Evolutionary conservation across 2,329 filamentous ascomycete genomes (phyloP).

Genomic region (Ascochyta pisi): DNA sequence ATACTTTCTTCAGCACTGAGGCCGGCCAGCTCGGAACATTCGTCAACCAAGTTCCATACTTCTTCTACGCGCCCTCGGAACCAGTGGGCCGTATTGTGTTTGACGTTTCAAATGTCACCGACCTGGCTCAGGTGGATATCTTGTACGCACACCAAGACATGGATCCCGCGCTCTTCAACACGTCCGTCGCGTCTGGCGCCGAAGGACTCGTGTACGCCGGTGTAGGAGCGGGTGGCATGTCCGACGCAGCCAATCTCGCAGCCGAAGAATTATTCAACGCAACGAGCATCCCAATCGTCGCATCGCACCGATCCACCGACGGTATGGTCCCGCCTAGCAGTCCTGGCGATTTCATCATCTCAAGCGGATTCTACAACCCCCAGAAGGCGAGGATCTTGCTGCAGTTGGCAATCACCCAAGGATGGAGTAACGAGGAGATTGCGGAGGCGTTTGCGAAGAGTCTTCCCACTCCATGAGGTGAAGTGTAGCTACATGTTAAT

Average conservation of each 20-base stretch:
- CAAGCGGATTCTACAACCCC: constrained; percentile 62
- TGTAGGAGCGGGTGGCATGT: constrained; percentile 61
- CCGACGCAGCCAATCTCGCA: constrained; percentile 33
- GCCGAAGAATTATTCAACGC: constrained; percentile 55
- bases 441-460: constrained; percentile 42
- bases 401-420: constrained; percentile 45
- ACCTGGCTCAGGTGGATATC: constrained; percentile 64
- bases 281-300: constrained; percentile 58
- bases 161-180: constrained; percentile 56
- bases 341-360: constrained; percentile 45
- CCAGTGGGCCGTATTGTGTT: constrained; percentile 53
- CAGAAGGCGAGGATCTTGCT: constrained; percentile 63
- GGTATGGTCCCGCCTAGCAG: constrained; percentile 56
- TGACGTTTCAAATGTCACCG: constrained; percentile 50
- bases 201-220: constrained; percentile 64
- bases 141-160: constrained; percentile 64
- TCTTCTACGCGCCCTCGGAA: constrained; percentile 63
- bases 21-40: constrained; percentile 63
- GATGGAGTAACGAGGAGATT: constrained; percentile 55
- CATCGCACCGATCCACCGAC: constrained; percentile 59
- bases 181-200: constrained; percentile 59
- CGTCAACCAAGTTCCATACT: constrained; percentile 64
- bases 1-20: constrained; percentile 67
- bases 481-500: background rate
- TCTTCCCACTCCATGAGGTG: constrained; percentile 24